Evolutionary conservation across 495 filamentous ascomycete genomes (phyloP).

Genomic region (Talaromyces wortmannii): DNA sequence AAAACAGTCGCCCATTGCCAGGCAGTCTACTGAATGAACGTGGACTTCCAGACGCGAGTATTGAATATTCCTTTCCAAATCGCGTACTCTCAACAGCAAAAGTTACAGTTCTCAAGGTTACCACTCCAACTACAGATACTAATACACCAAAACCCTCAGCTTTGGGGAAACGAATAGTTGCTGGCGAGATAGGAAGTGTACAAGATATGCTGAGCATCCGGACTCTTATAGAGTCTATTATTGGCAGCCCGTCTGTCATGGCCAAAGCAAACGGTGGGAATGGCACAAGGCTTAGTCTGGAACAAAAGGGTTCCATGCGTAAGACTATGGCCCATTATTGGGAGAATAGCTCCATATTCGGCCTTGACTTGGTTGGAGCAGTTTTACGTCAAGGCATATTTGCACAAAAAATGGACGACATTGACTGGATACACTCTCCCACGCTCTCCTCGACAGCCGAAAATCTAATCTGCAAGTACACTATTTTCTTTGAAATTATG

Average conservation of each 20-base stretch:
- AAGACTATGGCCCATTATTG: slow-evolving; percentile 78
- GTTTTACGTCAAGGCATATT: slow-evolving; percentile 77
- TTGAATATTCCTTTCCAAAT: too few relatives aligned
- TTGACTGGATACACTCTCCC: slow-evolving; percentile 70
- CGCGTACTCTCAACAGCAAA: background rate
- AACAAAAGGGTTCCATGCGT: slow-evolving; percentile 30
- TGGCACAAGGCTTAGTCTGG: background rate
- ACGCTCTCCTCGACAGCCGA: slow-evolving; percentile 54
- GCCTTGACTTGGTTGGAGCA: slow-evolving; percentile 68
- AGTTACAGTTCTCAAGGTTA: background rate
- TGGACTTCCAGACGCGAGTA: slow-evolving; percentile 14
- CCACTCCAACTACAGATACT: background rate
- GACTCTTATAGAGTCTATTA: too few relatives aligned
- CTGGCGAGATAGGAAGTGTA: too few relatives aligned
- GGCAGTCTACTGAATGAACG: slow-evolving; percentile 50
- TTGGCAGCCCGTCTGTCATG: background rate
- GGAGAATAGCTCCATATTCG: slow-evolving; percentile 65
- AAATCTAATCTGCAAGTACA: slow-evolving; percentile 62
- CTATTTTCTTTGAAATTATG: slow-evolving; percentile 64
- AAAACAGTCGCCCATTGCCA: slow-evolving; percentile 46
- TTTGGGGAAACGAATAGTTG: too few relatives aligned
- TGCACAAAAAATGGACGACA: slow-evolving; percentile 72
- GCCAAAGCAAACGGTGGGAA: background rate
- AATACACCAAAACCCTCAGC: too few relatives aligned
- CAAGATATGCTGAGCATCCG: too few relatives aligned